These are phyloP conservation scores for Venturia pyrina DNA, from an alignment of 2,329 filamentous ascomycete species.

Conservation along the genomic window DNA sequence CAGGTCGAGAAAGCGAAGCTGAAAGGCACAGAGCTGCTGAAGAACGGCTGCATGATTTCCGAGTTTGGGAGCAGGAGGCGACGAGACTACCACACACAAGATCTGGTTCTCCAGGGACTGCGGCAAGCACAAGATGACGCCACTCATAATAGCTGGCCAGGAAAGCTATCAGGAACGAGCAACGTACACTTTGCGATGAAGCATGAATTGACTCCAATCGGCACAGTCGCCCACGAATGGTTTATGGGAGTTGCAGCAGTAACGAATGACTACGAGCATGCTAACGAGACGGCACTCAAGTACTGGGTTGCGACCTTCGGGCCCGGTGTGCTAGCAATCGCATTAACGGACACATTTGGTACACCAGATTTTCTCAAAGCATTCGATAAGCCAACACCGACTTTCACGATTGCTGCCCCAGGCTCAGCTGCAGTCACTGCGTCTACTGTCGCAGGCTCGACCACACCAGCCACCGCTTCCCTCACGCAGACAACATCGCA, in stretches of 20 bases:
- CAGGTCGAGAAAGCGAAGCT: conserved; percentile 77
- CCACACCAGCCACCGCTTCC: conserved; percentile 31
- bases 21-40: conserved; percentile 69
- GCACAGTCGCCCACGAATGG: conserved; percentile 95
- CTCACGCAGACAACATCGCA: conserved; percentile 25
- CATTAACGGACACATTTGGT: conserved; percentile 92
- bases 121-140: conserved; percentile 66
- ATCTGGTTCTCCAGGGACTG: conserved; percentile 82
- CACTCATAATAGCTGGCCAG: conserved; percentile 51
- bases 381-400: conserved; percentile 55
- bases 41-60: conserved; percentile 79
- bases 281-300: conserved; percentile 72
- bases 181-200: conserved; percentile 97
- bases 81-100: conserved; percentile 90
- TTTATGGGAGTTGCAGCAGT: conserved; percentile 98
- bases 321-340: conserved; percentile 68
- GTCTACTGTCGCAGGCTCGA: conserved; percentile 21
- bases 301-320: conserved; percentile 93
- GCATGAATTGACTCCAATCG: conserved; percentile 72
- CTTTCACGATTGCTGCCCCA: conserved; percentile 20
- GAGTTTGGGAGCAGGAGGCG: conserved; percentile 88
- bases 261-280: conserved; percentile 70
- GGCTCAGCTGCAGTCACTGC: conserved; percentile 21
- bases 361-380: conserved; percentile 79
- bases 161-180: conserved; percentile 77